Percentiles rank a stretch among this genome's conserved stretches.
Conservation (phyloP, 352 stramenopile genomes). For the Plasmopara halstedii region DNA sequence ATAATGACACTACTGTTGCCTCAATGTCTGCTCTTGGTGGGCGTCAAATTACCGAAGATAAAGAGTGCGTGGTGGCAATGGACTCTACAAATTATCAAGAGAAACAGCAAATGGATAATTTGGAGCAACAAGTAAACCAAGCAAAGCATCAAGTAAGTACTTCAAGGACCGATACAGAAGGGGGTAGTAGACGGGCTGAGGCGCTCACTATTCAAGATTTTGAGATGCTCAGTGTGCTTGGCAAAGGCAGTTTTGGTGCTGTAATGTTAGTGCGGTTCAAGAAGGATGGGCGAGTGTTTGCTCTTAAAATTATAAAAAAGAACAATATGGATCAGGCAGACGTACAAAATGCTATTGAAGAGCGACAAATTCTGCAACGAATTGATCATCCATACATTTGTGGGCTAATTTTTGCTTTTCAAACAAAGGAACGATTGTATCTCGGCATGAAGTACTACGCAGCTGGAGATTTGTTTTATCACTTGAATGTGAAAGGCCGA, state of each 20-base stretch:
- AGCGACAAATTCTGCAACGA: conserved; percentile 83
- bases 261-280: conserved; percentile 88
- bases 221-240: conserved; percentile 85
- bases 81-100: conserved; percentile 26
- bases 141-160: conserved; percentile 5
- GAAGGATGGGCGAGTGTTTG: conserved; percentile 81
- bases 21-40: conserved; percentile 3
- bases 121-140: conserved; percentile 8
- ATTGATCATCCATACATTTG: conserved; percentile 87
- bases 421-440: conserved; percentile 85
- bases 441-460: conserved; percentile 89
- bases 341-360: conserved; percentile 83
- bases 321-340: conserved; percentile 81
- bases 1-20: conserved; percentile 1
- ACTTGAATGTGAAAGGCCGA: conserved; percentile 76
- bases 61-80: conserved; percentile 28
- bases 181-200: conserved; percentile 25
- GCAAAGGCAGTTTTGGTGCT: conserved; percentile 80
- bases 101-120: conserved; percentile 11
- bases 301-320: conserved; percentile 89
- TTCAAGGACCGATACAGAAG: conserved; percentile 4
- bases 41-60: conserved; percentile 25
- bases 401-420: conserved; percentile 81
- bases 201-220: conserved; percentile 84
- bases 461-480: conserved; percentile 83